Base-by-base conservation (phyloP, 2,329 filamentous ascomycete genomes). In the Coleophoma cylindrospora region DNA sequence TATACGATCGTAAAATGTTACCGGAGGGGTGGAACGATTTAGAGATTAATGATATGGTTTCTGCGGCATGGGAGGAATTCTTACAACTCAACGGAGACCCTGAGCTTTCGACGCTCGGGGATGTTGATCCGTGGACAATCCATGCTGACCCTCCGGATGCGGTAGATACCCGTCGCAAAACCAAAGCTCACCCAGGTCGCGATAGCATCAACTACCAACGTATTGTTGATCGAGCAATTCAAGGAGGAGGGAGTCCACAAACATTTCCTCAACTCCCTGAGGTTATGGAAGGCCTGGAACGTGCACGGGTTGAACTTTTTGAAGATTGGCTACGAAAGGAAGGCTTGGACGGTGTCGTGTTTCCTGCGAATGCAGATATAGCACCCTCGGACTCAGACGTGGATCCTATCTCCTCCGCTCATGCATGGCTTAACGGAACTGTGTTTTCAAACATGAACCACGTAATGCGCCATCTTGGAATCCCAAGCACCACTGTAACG, bases 361-460 rank as follows among this genome's bases (percentile, higher is more conserved):
- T 76, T 48, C 77, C 78, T 0, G 69, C 74, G 0, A 70, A 72
- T 33, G 75, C 74, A 0, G 77, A 81, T 52, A 67, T 80, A 0
- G 76, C 73, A 0, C 61, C 64, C 7, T 72, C 75, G 3, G 68
- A 80, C 58, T 61, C 75, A 0, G 77, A 81, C 56, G 54, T 59
- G 0, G 63, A 65, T 36, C 49, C 57, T 15, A 51, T 57, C 5
- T 56, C 59, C 21, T 65, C 70, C 12, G 51, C 57, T 8, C 66
- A 72, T 49, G 71, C 71, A 4, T 66, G 72, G 50, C 67, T 66
- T 22, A 77, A 80, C 44, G 78, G 79, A 0, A 70, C 80, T 5
- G 72, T 71, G 37, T 81, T 79, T 50, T 73, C 70, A 0, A 77
- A 80, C 49, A 76, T 77, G 1, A 79, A 79, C 47, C 65, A 75